Evolutionary conservation across 768 basidiomycete species (phyloP).

Genomic region (Ramaria rubella): DNA sequence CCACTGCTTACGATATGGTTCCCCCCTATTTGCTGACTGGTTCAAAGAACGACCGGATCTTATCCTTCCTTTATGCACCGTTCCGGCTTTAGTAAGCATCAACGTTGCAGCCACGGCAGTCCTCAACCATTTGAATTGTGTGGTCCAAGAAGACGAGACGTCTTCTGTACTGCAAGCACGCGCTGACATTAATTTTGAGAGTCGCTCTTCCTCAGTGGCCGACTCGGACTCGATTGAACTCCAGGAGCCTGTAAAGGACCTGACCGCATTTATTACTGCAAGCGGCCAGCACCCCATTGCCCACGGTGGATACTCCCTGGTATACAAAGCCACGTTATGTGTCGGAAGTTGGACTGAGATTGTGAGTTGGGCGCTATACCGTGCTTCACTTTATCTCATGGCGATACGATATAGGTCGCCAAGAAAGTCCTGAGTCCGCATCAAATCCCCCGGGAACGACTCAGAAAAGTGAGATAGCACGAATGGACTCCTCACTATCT

Average conservation of each 20-base stretch:
- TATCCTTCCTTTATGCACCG: not conserved
- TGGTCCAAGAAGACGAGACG: not conserved
- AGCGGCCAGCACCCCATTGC: not conserved
- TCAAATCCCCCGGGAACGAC: not conserved
- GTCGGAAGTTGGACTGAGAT: not conserved
- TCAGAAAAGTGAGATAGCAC: not conserved
- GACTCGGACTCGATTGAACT: not conserved
- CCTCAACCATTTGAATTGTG: not conserved
- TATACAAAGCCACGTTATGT: not conserved
- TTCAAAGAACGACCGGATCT: not conserved
- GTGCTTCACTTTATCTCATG: not conserved
- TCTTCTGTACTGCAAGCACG: not conserved
- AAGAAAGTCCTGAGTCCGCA: not conserved
- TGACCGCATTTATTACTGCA: slow-evolving; percentile 1
- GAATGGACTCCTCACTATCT: not conserved
- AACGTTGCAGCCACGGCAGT: not conserved
- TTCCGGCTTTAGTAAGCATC: not conserved
- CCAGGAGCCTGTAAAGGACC: not conserved
- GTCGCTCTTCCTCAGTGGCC: not conserved
- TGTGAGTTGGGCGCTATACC: not conserved
- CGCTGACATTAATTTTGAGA: not conserved
- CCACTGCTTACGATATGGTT: not conserved
- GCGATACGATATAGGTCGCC: not conserved
- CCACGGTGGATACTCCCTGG: not conserved
- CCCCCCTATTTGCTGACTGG: not conserved